Base-by-base conservation (phyloP, 495 filamentous ascomycete species). In the Podospora pseudoanserina region DNA sequence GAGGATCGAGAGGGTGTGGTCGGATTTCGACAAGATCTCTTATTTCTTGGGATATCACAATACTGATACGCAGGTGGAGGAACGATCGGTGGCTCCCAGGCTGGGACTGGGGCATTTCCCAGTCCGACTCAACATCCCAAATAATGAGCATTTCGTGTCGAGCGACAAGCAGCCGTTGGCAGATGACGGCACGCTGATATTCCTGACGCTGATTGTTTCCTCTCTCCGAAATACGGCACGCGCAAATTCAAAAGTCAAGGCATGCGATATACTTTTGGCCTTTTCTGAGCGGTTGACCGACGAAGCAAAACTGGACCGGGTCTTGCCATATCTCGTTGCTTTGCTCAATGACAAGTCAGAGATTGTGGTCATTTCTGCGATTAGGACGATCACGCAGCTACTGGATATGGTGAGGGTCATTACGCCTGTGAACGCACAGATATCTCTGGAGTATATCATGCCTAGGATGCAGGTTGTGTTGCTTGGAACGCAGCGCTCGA, bases 11-110 rank as follows among this genome's bases (percentile, higher is more conserved):
- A 85, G 92, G 66, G 87, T 98, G 4, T 97, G 90, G 78, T 85
- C 90, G 65, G 96, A 99, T 72, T 99, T 97, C 80, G 96, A 99
- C 75, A 97, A 98, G 77, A 95, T 99, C 68, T 91, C 94, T 0
- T 95, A 94, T 74, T 95, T 96, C 68, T 86, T 99, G 2, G 93
- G 91, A 9, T 91, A 92, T 65, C 83, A 85, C 13, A 80, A 81
- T 61, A 81, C 79, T 13, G 79, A 82, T 49, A 67, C 73, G 23
- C 68, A 77, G 28, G 69, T 66, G 0, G 75, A 77, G 58, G 54
- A 75, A 63, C 67, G 68, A 63, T 75, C 72, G 32, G 77, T 78
- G 6, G 76, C 79, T 0, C 79, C 82, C 13, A 75, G 81, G 58
- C 77, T 83, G 27, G 82, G 84, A 2, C 73, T 86, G 16, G 80